phyloP scores from a whole-genome alignment of 257 asterid species.

The Anisodus tanguticus region DNA sequence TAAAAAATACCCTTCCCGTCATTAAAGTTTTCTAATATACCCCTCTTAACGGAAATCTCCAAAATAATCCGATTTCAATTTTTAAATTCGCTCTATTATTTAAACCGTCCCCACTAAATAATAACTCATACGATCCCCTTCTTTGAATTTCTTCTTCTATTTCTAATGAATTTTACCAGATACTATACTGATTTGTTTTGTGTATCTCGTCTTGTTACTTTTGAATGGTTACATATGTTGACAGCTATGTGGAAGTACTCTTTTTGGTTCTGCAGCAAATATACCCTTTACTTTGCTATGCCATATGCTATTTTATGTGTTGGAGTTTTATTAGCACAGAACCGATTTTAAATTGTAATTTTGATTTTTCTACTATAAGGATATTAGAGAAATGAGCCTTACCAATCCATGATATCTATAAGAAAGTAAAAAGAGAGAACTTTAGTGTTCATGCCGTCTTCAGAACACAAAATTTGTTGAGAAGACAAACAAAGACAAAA shows the following conservation, averaged over 20 bases:
- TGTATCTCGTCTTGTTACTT: background rate
- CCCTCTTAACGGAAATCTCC: too few species aligned
- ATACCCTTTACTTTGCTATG: background rate
- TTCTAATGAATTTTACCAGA: background rate
- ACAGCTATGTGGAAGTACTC: background rate
- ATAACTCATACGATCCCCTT: too few species aligned
- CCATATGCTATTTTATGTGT: background rate
- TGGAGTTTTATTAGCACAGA: too few species aligned
- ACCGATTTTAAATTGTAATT: too few species aligned
- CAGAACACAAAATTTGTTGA: background rate
- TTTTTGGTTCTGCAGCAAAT: background rate
- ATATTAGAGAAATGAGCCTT: background rate
- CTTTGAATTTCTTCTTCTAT: background rate
- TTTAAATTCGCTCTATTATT: too few species aligned
- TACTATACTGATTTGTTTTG: background rate
- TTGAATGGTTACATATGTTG: background rate
- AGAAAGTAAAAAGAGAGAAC: constrained; percentile 8
- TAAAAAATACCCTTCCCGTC: too few species aligned
- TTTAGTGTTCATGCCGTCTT: background rate
- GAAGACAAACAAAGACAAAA: too few species aligned
- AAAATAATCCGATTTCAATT: too few species aligned
- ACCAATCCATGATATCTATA: background rate
- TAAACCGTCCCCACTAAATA: too few species aligned
- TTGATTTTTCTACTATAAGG: background rate
- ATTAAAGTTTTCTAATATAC: too few species aligned